Conservation (phyloP, 768 basidiomycete species). For the Agrocybe praecox region DNA sequence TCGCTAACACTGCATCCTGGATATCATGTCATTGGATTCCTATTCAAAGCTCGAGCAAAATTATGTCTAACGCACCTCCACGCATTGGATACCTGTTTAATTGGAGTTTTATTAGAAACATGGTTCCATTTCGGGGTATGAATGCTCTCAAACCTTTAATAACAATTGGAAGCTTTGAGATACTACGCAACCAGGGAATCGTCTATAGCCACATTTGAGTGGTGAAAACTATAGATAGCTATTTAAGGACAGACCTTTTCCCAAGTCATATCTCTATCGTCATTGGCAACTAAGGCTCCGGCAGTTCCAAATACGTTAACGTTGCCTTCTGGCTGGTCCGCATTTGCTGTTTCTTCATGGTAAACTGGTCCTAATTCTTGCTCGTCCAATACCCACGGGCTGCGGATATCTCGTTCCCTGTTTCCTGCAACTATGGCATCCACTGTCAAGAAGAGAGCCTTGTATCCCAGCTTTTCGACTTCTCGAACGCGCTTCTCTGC, state of each 20-base stretch:
- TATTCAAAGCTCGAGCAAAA: background rate
- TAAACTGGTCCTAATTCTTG: conserved; percentile 43
- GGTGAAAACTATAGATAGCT: too few relatives aligned
- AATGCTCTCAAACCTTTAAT: conserved; percentile 58
- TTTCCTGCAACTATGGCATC: conserved; percentile 87
- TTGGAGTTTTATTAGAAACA: background rate
- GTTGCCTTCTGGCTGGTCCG: conserved; percentile 32
- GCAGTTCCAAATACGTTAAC: conserved; percentile 61
- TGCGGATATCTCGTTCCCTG: conserved; percentile 72
- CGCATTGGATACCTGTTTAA: conserved; percentile 67
- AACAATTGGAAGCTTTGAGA: conserved; percentile 72
- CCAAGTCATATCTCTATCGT: conserved; percentile 81
- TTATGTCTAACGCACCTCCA: conserved; percentile 45
- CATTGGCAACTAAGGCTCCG: conserved; percentile 63
- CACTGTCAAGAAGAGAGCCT: conserved; percentile 89
- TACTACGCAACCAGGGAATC: conserved; percentile 74
- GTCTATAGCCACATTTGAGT: conserved; percentile 43
- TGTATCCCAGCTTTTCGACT: conserved; percentile 75
- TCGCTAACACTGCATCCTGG: conserved; percentile 86
- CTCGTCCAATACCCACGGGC: conserved; percentile 59
- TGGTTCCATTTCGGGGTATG: background rate
- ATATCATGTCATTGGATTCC: conserved; percentile 8
- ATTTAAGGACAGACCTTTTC: conserved; percentile 48
- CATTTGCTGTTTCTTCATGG: conserved; percentile 27
- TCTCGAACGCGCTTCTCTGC: conserved; percentile 74